These are phyloP conservation scores for Zasmidium angulare DNA, from an alignment of 2,329 filamentous ascomycete genomes.

Conservation along the genomic window DNA sequence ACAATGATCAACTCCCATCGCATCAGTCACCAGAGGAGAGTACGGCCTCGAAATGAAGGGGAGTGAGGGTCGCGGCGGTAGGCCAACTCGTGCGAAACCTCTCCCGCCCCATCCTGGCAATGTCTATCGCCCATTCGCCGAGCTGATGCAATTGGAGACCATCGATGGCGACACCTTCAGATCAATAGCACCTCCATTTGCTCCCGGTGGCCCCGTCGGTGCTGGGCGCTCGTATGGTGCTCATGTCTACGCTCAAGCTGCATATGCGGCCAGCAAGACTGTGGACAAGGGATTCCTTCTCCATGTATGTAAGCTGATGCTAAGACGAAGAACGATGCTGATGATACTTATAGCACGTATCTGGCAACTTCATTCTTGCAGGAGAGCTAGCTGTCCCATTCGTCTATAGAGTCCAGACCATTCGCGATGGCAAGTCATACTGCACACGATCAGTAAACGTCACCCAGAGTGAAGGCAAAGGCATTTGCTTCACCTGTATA, in stretches of 20 bases:
- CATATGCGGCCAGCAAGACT: slow-evolving; percentile 57
- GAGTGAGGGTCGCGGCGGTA: slow-evolving; percentile 15
- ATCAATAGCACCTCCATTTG: slow-evolving; percentile 43
- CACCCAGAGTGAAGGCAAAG: slow-evolving; percentile 46
- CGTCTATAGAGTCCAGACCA: slow-evolving; percentile 51
- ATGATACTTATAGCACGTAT: slow-evolving; percentile 49
- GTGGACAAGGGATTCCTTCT: slow-evolving; percentile 51
- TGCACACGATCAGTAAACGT: slow-evolving; percentile 54
- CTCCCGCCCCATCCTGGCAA: slow-evolving; percentile 28
- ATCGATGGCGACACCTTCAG: slow-evolving; percentile 42
- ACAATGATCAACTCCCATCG: not conserved
- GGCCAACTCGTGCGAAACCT: slow-evolving; percentile 8
- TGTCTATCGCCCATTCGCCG: slow-evolving; percentile 39
- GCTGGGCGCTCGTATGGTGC: slow-evolving; percentile 52
- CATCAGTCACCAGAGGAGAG: not conserved
- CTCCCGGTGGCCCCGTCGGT: slow-evolving; percentile 38
- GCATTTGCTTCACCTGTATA: slow-evolving; percentile 53
- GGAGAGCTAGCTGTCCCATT: slow-evolving; percentile 51
- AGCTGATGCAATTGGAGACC: slow-evolving; percentile 43
- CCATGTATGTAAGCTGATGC: slow-evolving; percentile 41
- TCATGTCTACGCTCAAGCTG: slow-evolving; percentile 59
- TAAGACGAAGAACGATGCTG: slow-evolving; percentile 7
- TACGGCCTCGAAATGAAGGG: not conserved
- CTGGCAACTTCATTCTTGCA: slow-evolving; percentile 53
- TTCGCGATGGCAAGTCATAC: slow-evolving; percentile 54